These are phyloP conservation scores for Rehmannia glutinosa DNA, from an alignment of 257 asterid species.

Conservation along the genomic window DNA sequence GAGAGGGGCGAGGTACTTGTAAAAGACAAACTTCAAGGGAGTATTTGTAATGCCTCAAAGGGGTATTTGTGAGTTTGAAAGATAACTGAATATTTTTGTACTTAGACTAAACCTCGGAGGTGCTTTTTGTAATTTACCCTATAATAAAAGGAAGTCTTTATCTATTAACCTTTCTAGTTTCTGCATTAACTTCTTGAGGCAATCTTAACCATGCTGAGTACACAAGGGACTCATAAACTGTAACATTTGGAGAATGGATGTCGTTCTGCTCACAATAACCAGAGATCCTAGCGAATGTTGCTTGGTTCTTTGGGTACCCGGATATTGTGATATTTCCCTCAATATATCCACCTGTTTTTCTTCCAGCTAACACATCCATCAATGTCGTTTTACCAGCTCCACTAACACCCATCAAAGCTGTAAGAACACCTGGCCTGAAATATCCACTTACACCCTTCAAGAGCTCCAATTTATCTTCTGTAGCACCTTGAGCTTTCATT, in stretches of 20 bases:
- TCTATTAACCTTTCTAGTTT: constrained; percentile 21
- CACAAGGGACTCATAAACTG: constrained; percentile 63
- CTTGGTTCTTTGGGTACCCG: constrained; percentile 69
- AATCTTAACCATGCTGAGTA: constrained; percentile 77
- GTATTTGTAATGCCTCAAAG: no score
- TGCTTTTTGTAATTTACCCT: no score
- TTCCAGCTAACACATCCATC: constrained; percentile 77
- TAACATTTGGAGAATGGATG: constrained; percentile 76
- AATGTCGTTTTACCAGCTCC: constrained; percentile 88
- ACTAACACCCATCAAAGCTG: constrained; percentile 86
- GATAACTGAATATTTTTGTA: not conserved
- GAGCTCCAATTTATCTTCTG: constrained; percentile 46
- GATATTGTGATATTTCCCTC: constrained; percentile 60
- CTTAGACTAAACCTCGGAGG: no score
- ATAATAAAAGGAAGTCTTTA: not conserved
- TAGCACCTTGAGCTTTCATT: constrained; percentile 61
- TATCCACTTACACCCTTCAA: constrained; percentile 73
- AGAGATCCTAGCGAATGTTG: constrained; percentile 65
- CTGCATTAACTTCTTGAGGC: constrained; percentile 44
- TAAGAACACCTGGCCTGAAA: constrained; percentile 79
- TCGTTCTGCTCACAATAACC: constrained; percentile 87
- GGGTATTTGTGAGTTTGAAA: no score
- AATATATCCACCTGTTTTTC: constrained; percentile 83
- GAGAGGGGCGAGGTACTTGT: no score
- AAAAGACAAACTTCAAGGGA: no score